These are phyloP conservation scores for Pythium utonaiense DNA, from an alignment of 352 stramenopile genomes.

Conservation along the genomic window DNA sequence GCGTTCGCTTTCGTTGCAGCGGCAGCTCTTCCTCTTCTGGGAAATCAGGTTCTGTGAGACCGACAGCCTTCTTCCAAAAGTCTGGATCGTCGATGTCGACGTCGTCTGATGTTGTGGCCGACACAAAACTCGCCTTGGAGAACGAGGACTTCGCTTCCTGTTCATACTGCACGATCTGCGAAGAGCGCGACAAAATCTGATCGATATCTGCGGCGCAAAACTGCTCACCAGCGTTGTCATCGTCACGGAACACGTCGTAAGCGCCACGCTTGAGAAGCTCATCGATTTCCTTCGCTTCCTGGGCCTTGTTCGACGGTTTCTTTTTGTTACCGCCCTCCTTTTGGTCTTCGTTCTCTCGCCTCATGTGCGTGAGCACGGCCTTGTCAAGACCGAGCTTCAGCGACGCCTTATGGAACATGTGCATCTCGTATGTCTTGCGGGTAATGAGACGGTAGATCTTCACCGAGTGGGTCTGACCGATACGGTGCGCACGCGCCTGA, in stretches of 20 bases:
- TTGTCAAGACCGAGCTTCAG: slow-evolving; percentile 93
- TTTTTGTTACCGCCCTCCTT: slow-evolving; percentile 40
- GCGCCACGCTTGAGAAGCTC: slow-evolving; percentile 89
- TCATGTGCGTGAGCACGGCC: slow-evolving; percentile 90
- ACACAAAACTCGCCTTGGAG: slow-evolving; percentile 92
- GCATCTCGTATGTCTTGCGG: slow-evolving; percentile 92
- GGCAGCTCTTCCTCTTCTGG: slow-evolving; percentile 59
- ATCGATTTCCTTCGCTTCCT: slow-evolving; percentile 90
- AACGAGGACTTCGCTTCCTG: slow-evolving; percentile 86
- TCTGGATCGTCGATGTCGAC: slow-evolving; percentile 98
- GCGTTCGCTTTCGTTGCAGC: slow-evolving; percentile 83
- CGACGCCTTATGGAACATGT: slow-evolving; percentile 93
- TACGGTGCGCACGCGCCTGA: slow-evolving; percentile 87
- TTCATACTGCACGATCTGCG: slow-evolving; percentile 83
- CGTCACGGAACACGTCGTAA: slow-evolving; percentile 91
- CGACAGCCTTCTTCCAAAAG: slow-evolving; percentile 99
- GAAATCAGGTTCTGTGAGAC: slow-evolving; percentile 69
- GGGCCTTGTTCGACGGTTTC: slow-evolving; percentile 63
- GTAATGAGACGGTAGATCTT: slow-evolving; percentile 90
- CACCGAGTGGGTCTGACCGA: slow-evolving; percentile 89
- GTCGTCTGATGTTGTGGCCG: slow-evolving; percentile 86
- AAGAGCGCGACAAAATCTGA: slow-evolving; percentile 92
- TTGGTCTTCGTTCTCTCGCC: slow-evolving; percentile 81
- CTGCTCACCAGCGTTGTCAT: slow-evolving; percentile 89
- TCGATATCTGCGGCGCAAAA: slow-evolving; percentile 98